These are phyloP conservation scores for Tetrapisispora pingtungensis DNA, from an alignment of 805 yeast genomes.

Conservation along the genomic window DNA sequence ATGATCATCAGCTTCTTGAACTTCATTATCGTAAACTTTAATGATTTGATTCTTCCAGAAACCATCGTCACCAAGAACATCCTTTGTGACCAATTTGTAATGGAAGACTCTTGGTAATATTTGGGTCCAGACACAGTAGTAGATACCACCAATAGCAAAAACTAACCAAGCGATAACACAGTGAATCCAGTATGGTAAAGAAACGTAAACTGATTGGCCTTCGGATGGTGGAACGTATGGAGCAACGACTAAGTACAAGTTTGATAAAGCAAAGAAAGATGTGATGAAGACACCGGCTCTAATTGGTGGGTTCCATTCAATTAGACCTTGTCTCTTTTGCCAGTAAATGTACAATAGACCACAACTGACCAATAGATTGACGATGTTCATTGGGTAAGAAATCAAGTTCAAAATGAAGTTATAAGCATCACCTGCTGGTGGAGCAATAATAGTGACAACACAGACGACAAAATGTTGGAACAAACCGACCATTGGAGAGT, in stretches of 20 bases:
- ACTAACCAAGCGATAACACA: constrained; percentile 78
- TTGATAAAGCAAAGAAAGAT: constrained; percentile 52
- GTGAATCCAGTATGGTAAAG: constrained; percentile 67
- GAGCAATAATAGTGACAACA: constrained; percentile 62
- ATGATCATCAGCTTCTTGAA: not conserved
- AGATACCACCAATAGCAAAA: constrained; percentile 51
- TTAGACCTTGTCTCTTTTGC: constrained; percentile 39
- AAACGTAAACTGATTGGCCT: constrained; percentile 59
- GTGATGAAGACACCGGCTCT: constrained; percentile 56
- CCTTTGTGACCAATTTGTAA: constrained; percentile 42
- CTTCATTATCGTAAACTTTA: constrained; percentile 11
- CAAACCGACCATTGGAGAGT: constrained; percentile 63
- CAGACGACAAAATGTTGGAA: constrained; percentile 71
- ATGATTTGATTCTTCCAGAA: constrained; percentile 58
- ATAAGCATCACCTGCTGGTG: constrained; percentile 84
- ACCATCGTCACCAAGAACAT: constrained; percentile 55
- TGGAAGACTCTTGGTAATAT: constrained; percentile 46
- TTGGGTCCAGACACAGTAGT: constrained; percentile 57
- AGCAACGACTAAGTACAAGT: constrained; percentile 59
- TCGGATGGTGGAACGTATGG: constrained; percentile 68
- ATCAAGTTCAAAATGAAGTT: constrained; percentile 70
- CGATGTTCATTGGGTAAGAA: constrained; percentile 72
- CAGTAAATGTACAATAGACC: constrained; percentile 50
- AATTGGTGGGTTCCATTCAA: constrained; percentile 63
- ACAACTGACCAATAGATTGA: constrained; percentile 52